A percentile compares a stretch with the other conserved stretches of the same genome.
Conservation (phyloP, 1,284 basidiomycete species). For the Cutaneotrichosporon sp. region DNA sequence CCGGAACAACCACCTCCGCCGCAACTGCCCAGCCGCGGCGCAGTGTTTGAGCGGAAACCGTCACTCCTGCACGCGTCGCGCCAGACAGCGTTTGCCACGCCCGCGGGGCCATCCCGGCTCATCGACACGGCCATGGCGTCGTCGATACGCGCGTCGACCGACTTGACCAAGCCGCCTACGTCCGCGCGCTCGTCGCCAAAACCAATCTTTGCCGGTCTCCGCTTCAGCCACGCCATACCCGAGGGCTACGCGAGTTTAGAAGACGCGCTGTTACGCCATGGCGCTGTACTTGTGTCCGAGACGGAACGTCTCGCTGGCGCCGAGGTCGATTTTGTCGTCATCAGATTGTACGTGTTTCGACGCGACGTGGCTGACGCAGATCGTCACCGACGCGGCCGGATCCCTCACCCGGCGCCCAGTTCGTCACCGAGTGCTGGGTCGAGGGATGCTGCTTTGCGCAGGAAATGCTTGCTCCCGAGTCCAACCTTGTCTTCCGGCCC, state of each 20-base stretch:
- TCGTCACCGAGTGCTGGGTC: conserved; percentile 48
- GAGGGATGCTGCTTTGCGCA: conserved; percentile 42
- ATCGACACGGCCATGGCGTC: too few species aligned
- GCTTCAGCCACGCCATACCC: conserved; percentile 36
- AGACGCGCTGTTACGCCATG: conserved; percentile 30
- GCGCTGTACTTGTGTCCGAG: conserved; percentile 31
- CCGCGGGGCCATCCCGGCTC: conserved; percentile 9
- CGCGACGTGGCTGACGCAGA: not conserved
- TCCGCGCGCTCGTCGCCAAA: not conserved
- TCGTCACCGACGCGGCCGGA: not conserved
- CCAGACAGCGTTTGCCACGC: conserved; percentile 22
- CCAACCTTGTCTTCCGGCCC: conserved; percentile 39
- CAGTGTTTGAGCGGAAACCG: conserved; percentile 20
- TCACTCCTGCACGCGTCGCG: conserved; percentile 35
- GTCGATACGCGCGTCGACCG: too few species aligned
- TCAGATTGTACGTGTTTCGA: conserved; percentile 35
- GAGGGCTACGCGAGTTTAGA: conserved; percentile 33
- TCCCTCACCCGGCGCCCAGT: not conserved
- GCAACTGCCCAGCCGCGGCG: not conserved
- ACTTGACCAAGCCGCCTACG: not conserved
- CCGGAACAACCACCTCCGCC: too few species aligned
- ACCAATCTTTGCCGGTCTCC: conserved; percentile 33
- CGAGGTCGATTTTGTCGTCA: conserved; percentile 40
- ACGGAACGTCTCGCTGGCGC: conserved; percentile 28
- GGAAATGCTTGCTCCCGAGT: conserved; percentile 28